Base-by-base conservation (phyloP, 768 basidiomycete genomes). In the Artomyces pyxidatus region DNA sequence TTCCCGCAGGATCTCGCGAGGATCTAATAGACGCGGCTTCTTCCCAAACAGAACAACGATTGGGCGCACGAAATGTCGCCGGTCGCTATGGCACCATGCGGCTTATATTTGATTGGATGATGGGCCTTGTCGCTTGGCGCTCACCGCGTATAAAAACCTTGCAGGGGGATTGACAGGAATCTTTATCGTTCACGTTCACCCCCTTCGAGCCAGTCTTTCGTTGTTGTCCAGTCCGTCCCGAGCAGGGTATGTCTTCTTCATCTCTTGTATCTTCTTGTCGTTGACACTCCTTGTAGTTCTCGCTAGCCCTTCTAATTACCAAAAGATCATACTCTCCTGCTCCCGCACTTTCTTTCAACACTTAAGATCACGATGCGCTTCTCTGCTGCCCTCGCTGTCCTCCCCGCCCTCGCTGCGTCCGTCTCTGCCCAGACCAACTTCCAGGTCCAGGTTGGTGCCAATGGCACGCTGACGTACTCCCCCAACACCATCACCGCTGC, bases 181-280 rank as follows among this genome's bases (percentile, higher is more conserved):
- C 52, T 57, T 57, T n/a, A 16, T 46, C 37, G 42, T 37, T 46
- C 1, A 35, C 54, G 43, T 52, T 51, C 56, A 29, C 46, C 58
- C 45, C 61, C 59, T 53, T 55, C 55, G 52, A 56, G 54, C 62
- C 63, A 64, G 59, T 58, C 63, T 60, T 67, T 63, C 61, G 56
- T 48, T 47, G 58, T 63, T 64, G 66, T 65, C 59, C n/a, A n/a
- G n/a, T n/a, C n/a, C n/a, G n/a, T n/a, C 32, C 17, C 32, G 32
- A 35, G 32, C 32, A 3, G 32, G 32, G 32, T 35, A 35, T 35
- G 32, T 35, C 14, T 35, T 35, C 14, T 17, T 2, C 6, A 17
- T 17, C 17, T 17, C 14, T 17, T 3, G 17, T 35, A 4, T 35
- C 32, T 35, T 12, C 17, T 3, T 35, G 14, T 17, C 32, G 17